Evolutionary conservation across 257 asterid species (phyloP).

Genomic region (Anisodus tanguticus): DNA sequence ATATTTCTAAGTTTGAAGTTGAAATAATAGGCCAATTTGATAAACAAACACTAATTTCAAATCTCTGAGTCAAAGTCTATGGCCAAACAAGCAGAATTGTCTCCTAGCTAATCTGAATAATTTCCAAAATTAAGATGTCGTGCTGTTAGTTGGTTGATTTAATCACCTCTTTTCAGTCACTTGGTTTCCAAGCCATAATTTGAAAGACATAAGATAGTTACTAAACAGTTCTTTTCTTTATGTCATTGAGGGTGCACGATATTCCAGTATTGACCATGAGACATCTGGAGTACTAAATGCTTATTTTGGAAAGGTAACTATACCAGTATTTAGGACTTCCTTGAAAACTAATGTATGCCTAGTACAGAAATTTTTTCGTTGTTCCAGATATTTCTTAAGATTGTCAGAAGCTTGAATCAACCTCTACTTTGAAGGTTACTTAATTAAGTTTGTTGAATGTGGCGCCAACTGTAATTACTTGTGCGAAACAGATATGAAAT

Average conservation of each 20-base stretch:
- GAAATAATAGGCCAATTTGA: too few relatives aligned
- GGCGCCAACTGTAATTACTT: too few relatives aligned
- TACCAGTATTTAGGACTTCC: background rate
- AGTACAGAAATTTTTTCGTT: background rate
- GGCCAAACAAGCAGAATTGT: too few relatives aligned
- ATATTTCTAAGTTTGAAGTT: too few relatives aligned
- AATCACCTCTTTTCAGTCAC: too few relatives aligned
- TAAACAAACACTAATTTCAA: too few relatives aligned
- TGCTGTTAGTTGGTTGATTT: too few relatives aligned
- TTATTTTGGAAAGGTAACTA: background rate
- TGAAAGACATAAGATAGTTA: background rate
- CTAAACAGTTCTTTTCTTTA: background rate
- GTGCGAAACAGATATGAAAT: too few relatives aligned
- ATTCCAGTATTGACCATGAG: background rate
- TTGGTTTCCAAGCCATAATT: background rate
- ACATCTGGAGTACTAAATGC: background rate
- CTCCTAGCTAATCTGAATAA: too few relatives aligned
- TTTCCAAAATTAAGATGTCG: too few relatives aligned
- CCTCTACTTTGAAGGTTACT: background rate
- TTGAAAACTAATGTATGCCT: background rate
- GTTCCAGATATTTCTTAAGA: background rate
- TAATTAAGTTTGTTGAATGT: background rate
- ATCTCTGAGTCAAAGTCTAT: too few relatives aligned
- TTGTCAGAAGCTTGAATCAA: conserved; percentile 19
- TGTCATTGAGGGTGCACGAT: background rate